phyloP scores from a whole-genome alignment of 2,329 filamentous ascomycete genomes.

The Calonectria pteridis region DNA sequence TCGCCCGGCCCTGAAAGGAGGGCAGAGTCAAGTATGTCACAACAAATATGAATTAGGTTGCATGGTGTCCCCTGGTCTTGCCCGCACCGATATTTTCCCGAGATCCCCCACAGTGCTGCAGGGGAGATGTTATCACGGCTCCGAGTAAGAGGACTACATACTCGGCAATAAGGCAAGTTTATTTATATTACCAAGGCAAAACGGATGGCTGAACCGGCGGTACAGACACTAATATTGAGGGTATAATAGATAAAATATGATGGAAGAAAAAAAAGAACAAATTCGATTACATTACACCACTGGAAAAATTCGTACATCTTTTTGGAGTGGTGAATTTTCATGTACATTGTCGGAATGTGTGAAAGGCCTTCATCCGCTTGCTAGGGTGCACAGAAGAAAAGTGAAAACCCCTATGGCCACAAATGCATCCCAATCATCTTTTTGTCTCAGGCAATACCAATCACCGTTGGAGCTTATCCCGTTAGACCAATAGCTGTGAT shows the following conservation, averaged over 20 bases:
- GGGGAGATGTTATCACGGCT: constrained; percentile 7
- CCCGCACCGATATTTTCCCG: constrained; percentile 12
- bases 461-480: neutral
- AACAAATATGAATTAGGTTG: neutral
- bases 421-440: neutral
- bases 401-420: neutral
- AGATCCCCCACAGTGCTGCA: neutral
- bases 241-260: neutral
- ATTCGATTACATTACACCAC: neutral
- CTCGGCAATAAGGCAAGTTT: neutral
- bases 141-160: neutral
- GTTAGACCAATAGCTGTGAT: neutral
- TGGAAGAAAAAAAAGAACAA: neutral
- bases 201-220: neutral
- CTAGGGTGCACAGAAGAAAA: neutral
- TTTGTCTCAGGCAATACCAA: neutral
- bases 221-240: too few relatives aligned
- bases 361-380: neutral
- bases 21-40: neutral
- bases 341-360: neutral
- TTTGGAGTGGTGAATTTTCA: neutral
- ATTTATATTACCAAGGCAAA: neutral
- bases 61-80: constrained; percentile 5
- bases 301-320: neutral
- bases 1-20: constrained; percentile 1